These are phyloP conservation scores for Priceomyces melissophilus DNA, from an alignment of 805 yeast species.

Conservation along the genomic window DNA sequence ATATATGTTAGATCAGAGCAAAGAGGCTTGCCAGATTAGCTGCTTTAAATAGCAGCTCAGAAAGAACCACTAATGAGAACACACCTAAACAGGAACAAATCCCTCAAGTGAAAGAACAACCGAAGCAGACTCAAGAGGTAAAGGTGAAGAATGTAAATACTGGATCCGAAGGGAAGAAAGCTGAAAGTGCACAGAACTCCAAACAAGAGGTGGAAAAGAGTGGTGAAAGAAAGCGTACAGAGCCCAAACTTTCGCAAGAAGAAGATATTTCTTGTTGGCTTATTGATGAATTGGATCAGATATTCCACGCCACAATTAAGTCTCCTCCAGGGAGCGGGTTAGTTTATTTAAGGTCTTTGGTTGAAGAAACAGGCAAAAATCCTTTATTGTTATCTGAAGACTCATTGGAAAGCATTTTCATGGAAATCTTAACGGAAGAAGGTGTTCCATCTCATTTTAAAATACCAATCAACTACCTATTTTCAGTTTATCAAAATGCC, in stretches of 20 bases:
- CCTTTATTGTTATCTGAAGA: conserved; percentile 21
- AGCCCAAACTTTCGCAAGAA: conserved; percentile 2
- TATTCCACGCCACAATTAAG: conserved; percentile 34
- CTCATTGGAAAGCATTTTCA: conserved; percentile 47
- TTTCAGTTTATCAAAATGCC: conserved; percentile 41
- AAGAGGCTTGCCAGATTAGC: conserved; percentile 52
- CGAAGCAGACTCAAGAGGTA: no score
- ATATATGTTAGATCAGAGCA: conserved; percentile 40
- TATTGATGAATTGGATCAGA: conserved; percentile 29
- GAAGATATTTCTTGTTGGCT: conserved; percentile 33
- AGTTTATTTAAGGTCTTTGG: conserved; percentile 20
- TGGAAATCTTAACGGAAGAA: conserved; percentile 53
- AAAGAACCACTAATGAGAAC: no score
- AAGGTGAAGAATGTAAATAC: no score
- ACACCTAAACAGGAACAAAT: no score
- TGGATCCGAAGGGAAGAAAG: no score
- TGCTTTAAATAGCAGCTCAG: conserved; percentile 6
- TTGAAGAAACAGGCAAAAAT: conserved; percentile 17
- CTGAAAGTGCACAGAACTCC: no score
- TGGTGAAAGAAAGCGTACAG: background rate
- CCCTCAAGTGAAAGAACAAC: no score
- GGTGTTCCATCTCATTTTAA: conserved; percentile 38
- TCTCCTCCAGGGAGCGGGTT: conserved; percentile 9
- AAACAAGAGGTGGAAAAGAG: background rate
- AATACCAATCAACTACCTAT: conserved; percentile 48